Percentiles rank a stretch among this genome's conserved stretches.
Conservation (phyloP, 352 stramenopile genomes). For the Blastocystis sp. region DNA sequence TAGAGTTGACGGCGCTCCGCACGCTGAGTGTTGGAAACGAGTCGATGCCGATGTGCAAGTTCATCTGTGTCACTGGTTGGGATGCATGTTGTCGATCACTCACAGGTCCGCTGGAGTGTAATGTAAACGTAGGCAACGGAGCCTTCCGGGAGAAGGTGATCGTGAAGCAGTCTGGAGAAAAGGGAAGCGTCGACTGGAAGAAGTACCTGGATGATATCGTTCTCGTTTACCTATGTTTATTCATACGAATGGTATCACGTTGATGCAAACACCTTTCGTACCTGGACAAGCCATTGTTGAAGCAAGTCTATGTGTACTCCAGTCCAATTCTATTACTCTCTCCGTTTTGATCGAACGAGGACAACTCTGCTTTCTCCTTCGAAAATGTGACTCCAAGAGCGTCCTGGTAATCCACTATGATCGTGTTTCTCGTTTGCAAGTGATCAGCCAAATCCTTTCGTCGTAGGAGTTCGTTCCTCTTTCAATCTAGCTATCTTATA, state of each 20-base stretch:
- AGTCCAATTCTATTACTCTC: not conserved
- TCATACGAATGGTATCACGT: too few relatives aligned
- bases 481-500: constrained; percentile 12
- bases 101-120: not conserved
- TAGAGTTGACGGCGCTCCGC: not conserved
- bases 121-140: not conserved
- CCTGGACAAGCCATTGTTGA: not conserved
- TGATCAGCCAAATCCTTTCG: not conserved
- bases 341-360: not conserved
- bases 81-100: not conserved
- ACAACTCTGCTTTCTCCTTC: not conserved
- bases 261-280: too few relatives aligned
- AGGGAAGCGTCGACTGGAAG: too few relatives aligned
- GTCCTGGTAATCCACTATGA: constrained; percentile 23
- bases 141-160: not conserved
- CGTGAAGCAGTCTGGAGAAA: not conserved
- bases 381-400: not conserved
- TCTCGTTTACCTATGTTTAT: too few relatives aligned
- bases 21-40: not conserved
- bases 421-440: not conserved
- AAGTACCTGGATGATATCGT: too few relatives aligned
- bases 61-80: not conserved
- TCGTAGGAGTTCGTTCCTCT: not conserved
- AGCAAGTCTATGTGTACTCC: not conserved
- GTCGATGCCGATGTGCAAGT: not conserved